A percentile compares a stretch with the other conserved stretches of the same genome.
phyloP scores from a whole-genome alignment of 176 grass and related monocot genomes.

The Lolium multiflorum region DNA sequence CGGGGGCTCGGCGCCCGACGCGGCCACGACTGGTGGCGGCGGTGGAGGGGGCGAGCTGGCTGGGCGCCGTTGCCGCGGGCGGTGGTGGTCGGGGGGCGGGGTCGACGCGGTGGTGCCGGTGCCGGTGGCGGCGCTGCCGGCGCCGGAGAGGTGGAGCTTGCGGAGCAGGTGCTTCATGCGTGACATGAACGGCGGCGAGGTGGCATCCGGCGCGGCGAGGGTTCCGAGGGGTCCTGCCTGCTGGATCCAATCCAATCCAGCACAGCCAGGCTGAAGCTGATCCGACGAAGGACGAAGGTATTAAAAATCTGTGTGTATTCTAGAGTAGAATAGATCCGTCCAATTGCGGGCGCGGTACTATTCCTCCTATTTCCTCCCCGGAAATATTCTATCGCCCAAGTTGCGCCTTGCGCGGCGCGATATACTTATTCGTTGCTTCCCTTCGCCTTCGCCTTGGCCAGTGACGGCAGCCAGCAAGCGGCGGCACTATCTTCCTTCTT shows the following conservation, averaged over 20 bases:
- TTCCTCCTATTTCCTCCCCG: neutral
- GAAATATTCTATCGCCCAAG: constrained; percentile 25
- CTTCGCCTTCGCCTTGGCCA: neutral
- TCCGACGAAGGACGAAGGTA: neutral
- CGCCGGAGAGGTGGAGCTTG: constrained; percentile 89
- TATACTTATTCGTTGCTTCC: constrained; percentile 39
- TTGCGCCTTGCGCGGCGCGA: neutral
- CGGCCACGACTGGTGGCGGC: constrained; percentile 12
- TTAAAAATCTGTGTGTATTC: neutral
- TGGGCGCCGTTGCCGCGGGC: constrained; percentile 46
- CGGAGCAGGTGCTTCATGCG: constrained; percentile 95
- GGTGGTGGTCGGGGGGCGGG: constrained; percentile 54
- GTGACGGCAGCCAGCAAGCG: neutral
- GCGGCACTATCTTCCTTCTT: constrained; percentile 12
- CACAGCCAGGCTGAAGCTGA: constrained; percentile 4
- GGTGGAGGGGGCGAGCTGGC: neutral
- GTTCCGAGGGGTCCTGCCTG: neutral
- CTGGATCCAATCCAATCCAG: constrained; percentile 37
- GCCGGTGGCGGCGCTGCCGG: constrained; percentile 12
- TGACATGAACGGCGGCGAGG: constrained; percentile 54
- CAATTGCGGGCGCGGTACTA: constrained; percentile 20
- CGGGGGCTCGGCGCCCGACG: constrained; percentile 12
- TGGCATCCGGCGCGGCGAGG: constrained; percentile 41
- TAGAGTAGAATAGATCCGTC: constrained; percentile 39
- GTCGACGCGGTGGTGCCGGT: constrained; percentile 10